phyloP scores from a whole-genome alignment of 805 yeast genomes.

The Osmozyma mogii region DNA sequence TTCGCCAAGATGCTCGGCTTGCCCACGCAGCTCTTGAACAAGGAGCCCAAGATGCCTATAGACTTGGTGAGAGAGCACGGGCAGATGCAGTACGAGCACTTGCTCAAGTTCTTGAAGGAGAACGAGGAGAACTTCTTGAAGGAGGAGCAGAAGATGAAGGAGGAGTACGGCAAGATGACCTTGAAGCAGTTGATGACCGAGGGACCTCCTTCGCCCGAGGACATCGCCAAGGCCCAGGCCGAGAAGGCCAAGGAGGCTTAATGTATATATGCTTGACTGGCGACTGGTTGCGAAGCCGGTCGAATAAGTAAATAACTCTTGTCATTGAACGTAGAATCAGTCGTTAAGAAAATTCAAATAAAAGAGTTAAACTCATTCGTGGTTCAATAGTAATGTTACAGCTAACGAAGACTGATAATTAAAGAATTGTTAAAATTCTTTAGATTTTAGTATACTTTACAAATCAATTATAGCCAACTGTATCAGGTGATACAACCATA shows the following conservation, averaged over 20 bases:
- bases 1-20: slow-evolving; percentile 60
- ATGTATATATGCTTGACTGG: too few species aligned
- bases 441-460: too few species aligned
- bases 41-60: slow-evolving; percentile 68
- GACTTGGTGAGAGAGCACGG: slow-evolving; percentile 89
- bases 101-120: slow-evolving; percentile 55
- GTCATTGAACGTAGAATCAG: too few species aligned
- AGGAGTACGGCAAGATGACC: slow-evolving; percentile 73
- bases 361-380: too few species aligned
- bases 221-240: slow-evolving; percentile 37
- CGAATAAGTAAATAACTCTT: too few species aligned
- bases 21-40: slow-evolving; percentile 36
- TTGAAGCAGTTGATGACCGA: slow-evolving; percentile 80
- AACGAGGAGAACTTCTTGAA: slow-evolving; percentile 62
- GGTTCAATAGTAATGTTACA: too few species aligned
- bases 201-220: slow-evolving; percentile 73
- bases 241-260: slow-evolving; percentile 16
- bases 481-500: too few species aligned
- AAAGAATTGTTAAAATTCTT: too few species aligned
- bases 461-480: too few species aligned
- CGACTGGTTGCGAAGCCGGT: too few species aligned
- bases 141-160: slow-evolving; percentile 82
- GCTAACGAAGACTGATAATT: too few species aligned
- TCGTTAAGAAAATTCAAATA: too few species aligned
- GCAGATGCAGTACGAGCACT: slow-evolving; percentile 76